Conservation (phyloP, 768 basidiomycete species). For the Lactarius trivialis region DNA sequence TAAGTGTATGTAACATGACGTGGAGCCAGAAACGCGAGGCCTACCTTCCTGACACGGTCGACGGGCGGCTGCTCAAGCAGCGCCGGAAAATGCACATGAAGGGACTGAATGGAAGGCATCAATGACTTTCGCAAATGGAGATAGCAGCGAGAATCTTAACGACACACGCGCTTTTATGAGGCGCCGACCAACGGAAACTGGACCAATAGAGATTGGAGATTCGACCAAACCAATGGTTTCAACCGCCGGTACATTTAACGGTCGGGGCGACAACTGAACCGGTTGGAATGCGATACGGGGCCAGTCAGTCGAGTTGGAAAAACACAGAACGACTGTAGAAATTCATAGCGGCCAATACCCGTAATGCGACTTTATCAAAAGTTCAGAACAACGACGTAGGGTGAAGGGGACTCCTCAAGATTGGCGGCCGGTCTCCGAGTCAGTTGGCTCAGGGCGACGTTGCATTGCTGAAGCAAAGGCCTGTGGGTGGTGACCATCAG, state of each 20-base stretch:
- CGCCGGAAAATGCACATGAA: constrained; percentile 31
- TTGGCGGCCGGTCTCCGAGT: background rate
- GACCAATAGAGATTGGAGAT: constrained; percentile 9
- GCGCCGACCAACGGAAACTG: constrained; percentile 8
- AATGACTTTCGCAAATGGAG: constrained; percentile 17
- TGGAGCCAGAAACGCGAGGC: constrained; percentile 7
- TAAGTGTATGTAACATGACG: constrained; percentile 9
- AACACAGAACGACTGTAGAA: background rate
- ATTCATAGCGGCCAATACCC: constrained; percentile 3
- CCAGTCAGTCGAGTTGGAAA: constrained; percentile 3
- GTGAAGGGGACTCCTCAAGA: background rate
- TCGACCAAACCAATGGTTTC: constrained; percentile 5
- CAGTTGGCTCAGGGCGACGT: background rate
- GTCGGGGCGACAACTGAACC: background rate
- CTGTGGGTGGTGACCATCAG: constrained; percentile 2
- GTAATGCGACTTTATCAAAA: constrained; percentile 1
- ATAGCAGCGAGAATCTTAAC: constrained; percentile 11
- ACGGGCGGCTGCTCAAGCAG: constrained; percentile 30
- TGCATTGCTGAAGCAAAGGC: constrained; percentile 9
- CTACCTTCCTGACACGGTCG: constrained; percentile 32
- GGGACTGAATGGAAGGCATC: constrained; percentile 21
- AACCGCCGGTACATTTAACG: constrained; percentile 1
- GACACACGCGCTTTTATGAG: constrained; percentile 13
- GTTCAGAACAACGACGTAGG: background rate
- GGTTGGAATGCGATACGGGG: background rate